Evolutionary conservation across 768 basidiomycete species (phyloP), one percentile per base, ranked within the genome.

Genomic region (Pholiota molesta): DNA sequence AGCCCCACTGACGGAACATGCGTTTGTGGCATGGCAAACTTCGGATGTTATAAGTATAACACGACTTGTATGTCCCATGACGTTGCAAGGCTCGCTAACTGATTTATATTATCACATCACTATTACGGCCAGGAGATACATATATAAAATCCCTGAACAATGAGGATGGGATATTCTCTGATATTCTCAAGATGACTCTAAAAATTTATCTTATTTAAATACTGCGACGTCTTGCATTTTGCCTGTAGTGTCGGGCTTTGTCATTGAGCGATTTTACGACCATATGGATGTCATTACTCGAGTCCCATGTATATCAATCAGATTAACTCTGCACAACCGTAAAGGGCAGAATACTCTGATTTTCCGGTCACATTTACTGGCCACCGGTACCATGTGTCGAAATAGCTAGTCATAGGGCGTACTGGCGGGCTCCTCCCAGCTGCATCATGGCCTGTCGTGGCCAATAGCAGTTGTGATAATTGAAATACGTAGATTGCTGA

Each of bases 231-330:
- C 19, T 45, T 31, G 9, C 31, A 31, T 31, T 31, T 31, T 31
- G 31, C 31, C 31, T 31, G 31, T 31, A 31, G 6, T 31, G 31
- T 29, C 31, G 35, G 35, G 35, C 35, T 2, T 37, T 37, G 35
- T 11, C 14, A 37, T 14, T 37, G 35, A 49, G 47, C 23, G n/a
- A 49, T 26, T 49, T 13, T n/a, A 14, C 21, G 13, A 19, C 45
- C 45, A 47, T n/a, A 47, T 47, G 45, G 45, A 19, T 26, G 47
- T 28, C 47, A 49, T 49, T 49, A 49, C 47, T 49, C 47, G 47
- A 49, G 23, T 49, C 47, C 47, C n/a, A n/a, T 21, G 19, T 17
- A 9, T 19, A 21, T n/a, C n/a, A 26, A 26, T 49, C 47, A 49
- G 23, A 49, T 8, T 44, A 49, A 49, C 47, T 49, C 47, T 49